Conservation (phyloP, 345 rosid species). For the Litchi chinensis region DNA sequence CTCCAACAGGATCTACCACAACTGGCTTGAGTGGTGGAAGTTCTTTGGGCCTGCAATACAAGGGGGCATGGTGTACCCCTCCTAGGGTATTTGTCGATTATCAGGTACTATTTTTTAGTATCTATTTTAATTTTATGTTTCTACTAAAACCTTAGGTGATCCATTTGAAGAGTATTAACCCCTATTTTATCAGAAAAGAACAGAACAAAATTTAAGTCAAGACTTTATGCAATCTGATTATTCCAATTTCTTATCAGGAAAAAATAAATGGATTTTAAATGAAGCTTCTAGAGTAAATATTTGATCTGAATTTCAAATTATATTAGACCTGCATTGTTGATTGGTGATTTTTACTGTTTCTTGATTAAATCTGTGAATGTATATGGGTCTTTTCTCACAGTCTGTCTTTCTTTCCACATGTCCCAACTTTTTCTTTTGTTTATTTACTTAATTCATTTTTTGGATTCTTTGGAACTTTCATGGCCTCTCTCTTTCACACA, state of each 20-base stretch:
- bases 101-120: constrained; percentile 57
- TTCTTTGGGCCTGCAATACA: constrained; percentile 77
- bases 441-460: too few relatives aligned
- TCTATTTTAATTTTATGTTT: background rate
- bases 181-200: background rate
- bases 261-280: background rate
- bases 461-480: background rate
- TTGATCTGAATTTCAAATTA: background rate
- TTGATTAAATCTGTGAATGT: background rate
- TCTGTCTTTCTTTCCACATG: background rate
- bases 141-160: background rate
- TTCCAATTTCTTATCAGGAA: background rate
- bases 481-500: background rate
- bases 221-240: background rate
- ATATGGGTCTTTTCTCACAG: background rate
- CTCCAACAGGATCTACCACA: constrained; percentile 90
- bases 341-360: background rate
- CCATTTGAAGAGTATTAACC: background rate
- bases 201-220: background rate
- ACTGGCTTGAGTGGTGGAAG: constrained; percentile 92
- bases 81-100: constrained; percentile 93
- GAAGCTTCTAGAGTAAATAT: constrained; percentile 3
- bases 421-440: background rate
- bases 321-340: background rate
- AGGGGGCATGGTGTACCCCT: constrained; percentile 97